Evolutionary conservation across 192 early-diverging fungal species (phyloP).

Genomic region (Rhizophagus sp.): DNA sequence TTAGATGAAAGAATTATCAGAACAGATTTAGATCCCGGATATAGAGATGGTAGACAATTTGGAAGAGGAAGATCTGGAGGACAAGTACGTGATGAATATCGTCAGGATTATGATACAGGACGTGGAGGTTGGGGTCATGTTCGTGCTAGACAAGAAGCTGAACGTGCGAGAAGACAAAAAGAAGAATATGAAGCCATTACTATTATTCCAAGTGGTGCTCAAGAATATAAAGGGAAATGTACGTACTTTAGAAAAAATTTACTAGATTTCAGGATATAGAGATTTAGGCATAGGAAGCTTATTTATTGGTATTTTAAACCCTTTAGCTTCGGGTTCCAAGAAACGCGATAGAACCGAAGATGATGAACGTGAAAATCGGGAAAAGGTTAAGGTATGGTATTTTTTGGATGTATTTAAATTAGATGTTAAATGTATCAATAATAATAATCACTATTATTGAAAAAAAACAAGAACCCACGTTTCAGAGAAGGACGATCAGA

Average conservation of each 20-base stretch:
- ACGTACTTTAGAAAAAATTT: not conserved
- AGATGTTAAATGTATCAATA: not conserved
- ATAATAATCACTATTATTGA: not conserved
- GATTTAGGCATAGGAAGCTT: not conserved
- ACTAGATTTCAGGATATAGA: not conserved
- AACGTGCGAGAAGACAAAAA: conserved; percentile 65
- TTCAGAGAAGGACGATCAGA: conserved; percentile 44
- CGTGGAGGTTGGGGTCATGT: conserved; percentile 95
- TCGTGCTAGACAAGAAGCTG: conserved; percentile 64
- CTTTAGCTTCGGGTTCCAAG: not conserved
- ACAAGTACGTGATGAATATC: conserved; percentile 89
- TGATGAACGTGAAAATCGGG: not conserved
- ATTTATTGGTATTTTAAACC: no score
- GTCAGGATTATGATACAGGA: conserved; percentile 92
- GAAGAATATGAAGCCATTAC: conserved; percentile 70
- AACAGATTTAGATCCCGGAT: conserved; percentile 95
- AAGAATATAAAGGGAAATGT: conserved; percentile 36
- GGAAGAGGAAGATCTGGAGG: conserved; percentile 94
- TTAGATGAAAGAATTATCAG: conserved; percentile 94
- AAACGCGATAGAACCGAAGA: conserved; percentile 14
- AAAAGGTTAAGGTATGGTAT: conserved; percentile 1
- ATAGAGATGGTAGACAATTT: conserved; percentile 88
- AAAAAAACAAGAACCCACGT: conserved; percentile 35
- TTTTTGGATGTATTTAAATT: not conserved
- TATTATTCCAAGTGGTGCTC: conserved; percentile 55